Base-by-base conservation (phyloP, 2,329 filamentous ascomycete species). In the Pleomassaria siparia region DNA sequence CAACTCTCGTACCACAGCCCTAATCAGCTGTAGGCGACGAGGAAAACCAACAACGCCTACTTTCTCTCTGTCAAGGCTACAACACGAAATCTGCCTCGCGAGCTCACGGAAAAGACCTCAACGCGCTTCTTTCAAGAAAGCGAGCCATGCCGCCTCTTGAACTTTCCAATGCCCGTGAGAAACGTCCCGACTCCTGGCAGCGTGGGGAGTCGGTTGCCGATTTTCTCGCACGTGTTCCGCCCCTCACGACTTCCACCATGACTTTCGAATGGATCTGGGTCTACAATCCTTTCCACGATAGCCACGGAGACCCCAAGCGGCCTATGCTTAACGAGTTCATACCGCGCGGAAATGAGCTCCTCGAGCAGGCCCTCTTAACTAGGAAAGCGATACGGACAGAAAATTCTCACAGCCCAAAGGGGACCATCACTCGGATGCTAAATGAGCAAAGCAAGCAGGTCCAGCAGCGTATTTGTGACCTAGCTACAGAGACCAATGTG, bases 181-280 rank as follows among this genome's bases (percentile, higher is more conserved):
- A 80, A 26, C 48, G 76, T 1, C 44, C 67, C 0, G 66, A 61
- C 51, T 84, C 80, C 21, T 84, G 85, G 75, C 86, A 87, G 64
- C 74, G 85, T 22, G 73, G 73, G 1, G 88, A 91, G 63, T 80
- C 79, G 0, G 71, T 87, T 1, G 69, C 80, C 7, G 77, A 80
- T 1, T 95, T 95, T 58, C 70, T 94, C 2, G 50, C 72, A 8
- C 83, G 89, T 8, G 74, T 91, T 0, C 86, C 86, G 0, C 88
- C 89, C 0, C 78, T 79, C 3, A 85, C 79, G 1, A 68, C 74
- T 2, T 65, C 71, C 3, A 70, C 67, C 1, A 60, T 60, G 0
- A 56, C 72, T 0, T 75, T 79, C 2, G 79, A 80, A 0, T 94
- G 88, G 87, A 89, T 95, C 40, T 90, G 80, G 74, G 80, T 88